Conservation (phyloP, 768 basidiomycete genomes). For the Tricholoma sp. region DNA sequence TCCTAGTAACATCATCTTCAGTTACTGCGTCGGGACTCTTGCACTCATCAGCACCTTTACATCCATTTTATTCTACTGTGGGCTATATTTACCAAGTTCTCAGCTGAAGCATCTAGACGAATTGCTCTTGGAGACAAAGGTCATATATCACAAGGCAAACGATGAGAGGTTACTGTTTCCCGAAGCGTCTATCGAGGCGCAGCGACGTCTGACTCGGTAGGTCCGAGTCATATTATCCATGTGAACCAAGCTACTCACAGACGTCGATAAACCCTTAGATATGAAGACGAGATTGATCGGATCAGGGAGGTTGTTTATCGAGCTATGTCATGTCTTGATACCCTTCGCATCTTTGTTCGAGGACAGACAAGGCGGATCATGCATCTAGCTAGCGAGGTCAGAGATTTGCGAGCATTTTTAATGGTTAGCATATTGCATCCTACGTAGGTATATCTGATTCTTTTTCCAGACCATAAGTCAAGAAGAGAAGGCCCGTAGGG, state of each 20-base stretch:
- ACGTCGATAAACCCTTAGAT: not conserved
- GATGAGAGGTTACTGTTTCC: not conserved
- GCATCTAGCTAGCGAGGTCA: too few relatives aligned
- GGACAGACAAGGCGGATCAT: not conserved
- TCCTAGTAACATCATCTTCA: too few relatives aligned
- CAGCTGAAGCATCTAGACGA: not conserved
- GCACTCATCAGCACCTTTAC: not conserved
- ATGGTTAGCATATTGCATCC: not conserved
- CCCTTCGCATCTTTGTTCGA: not conserved
- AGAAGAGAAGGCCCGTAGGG: not conserved
- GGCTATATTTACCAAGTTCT: not conserved
- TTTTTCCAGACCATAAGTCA: not conserved
- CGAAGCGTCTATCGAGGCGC: not conserved
- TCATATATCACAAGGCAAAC: not conserved
- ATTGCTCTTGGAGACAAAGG: not conserved
- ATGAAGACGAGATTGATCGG: not conserved
- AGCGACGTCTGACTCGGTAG: too few relatives aligned
- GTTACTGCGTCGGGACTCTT: constrained; percentile 4
- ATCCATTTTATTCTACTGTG: not conserved
- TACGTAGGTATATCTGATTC: not conserved
- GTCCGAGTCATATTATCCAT: too few relatives aligned
- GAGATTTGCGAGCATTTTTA: not conserved
- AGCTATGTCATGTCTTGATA: not conserved
- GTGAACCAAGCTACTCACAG: not conserved
- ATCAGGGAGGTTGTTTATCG: not conserved